Base-by-base conservation (phyloP, 208 protist genomes). In the Leishmania gerbilli region DNA sequence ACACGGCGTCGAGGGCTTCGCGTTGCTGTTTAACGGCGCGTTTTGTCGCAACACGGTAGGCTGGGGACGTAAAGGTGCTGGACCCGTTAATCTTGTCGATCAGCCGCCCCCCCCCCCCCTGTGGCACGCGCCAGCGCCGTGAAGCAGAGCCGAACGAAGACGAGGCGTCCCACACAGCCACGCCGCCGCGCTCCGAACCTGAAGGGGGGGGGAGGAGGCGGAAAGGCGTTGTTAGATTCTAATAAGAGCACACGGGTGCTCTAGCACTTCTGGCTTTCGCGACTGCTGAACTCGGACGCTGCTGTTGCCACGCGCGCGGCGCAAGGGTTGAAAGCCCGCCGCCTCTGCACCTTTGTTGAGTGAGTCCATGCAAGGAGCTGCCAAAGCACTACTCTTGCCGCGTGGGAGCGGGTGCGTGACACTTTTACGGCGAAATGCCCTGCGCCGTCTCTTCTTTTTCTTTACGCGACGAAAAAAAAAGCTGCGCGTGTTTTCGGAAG, bases 41-140 rank as follows among this genome's bases (percentile, higher is more conserved):
- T 58, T 81, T 77, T 47, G 6, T 27, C 27, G n/a, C 45, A 2
- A 21, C 19, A 13, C 47, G 34, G 49, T 11, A 53, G 45, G 3
- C 37, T n/a, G 27, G 11, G 5, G 11, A 45, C 51, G 15, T 55
- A 55, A 55, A 58, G 62, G 75, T 45, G 3, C 34, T 53, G 3
- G 77, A 42, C 49, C 77, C 74, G 40, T 58, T 75, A 1, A 75
- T 55, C 62, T 79, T 37, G 58, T 84, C 74, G 4, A 71, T 45
- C 17, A 42, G 8, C 65, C 34, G 34, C 37, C 37, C 37, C 37
- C 37, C 37, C 37, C 37, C 37, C 1, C 2, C 8, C 68, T 0
- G 75, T 76, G 19, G 11, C n/a, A 4, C 47, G 49, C 7, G 47
- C 31, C 21, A 74, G 19, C 0, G 62, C 79, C 6, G 45, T 6